Evolutionary conservation across 495 filamentous ascomycete species (phyloP).

Genomic region (Podospora pseudopauciseta): DNA sequence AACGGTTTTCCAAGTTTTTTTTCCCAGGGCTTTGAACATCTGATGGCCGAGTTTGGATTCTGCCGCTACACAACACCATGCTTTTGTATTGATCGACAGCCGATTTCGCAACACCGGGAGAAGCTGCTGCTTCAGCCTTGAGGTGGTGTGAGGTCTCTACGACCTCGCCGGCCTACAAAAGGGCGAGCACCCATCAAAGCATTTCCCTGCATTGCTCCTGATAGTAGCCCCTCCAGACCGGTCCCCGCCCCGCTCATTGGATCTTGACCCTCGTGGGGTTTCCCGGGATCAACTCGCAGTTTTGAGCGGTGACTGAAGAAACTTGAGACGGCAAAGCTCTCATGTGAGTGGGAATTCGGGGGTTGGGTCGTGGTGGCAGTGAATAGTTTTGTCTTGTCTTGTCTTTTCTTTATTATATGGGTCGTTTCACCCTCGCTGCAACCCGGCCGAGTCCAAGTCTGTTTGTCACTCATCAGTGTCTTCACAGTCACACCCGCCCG

Average conservation of each 20-base stretch:
- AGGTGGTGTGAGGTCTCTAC: conserved; percentile 5
- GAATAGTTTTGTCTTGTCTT: not conserved
- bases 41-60: not conserved
- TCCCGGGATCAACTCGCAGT: not conserved
- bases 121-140: conserved; percentile 1
- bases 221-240: not conserved
- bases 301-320: conserved; percentile 3
- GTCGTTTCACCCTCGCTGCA: not conserved
- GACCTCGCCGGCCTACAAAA: not conserved
- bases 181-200: not conserved
- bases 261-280: conserved; percentile 1
- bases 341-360: conserved; percentile 2
- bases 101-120: not conserved
- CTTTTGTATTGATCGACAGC: not conserved
- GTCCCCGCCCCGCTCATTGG: conserved; percentile 1
- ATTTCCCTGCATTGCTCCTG: not conserved
- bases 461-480: not conserved
- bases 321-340: conserved; percentile 3
- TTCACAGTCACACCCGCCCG: not conserved
- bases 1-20: not conserved
- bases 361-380: not conserved
- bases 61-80: not conserved
- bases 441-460: not conserved
- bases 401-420: not conserved
- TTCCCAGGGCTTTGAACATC: not conserved